Evolutionary conservation across 352 stramenopile species (phyloP).

Genomic region (Phytophthora sojae): DNA sequence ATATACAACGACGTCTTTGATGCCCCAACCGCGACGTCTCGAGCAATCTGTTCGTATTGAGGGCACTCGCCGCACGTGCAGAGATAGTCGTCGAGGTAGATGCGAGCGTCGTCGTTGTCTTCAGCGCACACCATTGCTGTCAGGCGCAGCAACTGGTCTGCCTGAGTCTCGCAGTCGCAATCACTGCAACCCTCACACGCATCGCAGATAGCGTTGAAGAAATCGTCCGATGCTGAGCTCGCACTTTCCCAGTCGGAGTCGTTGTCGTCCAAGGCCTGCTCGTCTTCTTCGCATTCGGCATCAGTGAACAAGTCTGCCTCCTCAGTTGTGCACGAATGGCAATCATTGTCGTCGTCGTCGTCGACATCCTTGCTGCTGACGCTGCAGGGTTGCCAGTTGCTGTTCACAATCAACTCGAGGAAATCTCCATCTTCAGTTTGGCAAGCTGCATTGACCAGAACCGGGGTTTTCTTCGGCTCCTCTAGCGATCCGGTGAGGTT

Average conservation of each 20-base stretch:
- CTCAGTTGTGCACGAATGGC: slow-evolving; percentile 56
- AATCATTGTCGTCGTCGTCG: slow-evolving; percentile 28
- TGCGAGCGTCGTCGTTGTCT: slow-evolving; percentile 8
- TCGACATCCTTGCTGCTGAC: slow-evolving; percentile 11
- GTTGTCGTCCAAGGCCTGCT: slow-evolving; percentile 31
- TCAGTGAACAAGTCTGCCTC: slow-evolving; percentile 58
- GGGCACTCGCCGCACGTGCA: slow-evolving; percentile 72
- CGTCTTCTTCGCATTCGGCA: slow-evolving; percentile 33
- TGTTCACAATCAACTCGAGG: slow-evolving; percentile 10
- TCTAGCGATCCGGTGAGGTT: slow-evolving; percentile 19
- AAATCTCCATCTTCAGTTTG: slow-evolving; percentile 27
- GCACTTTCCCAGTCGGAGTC: slow-evolving; percentile 33
- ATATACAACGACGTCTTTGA: slow-evolving; percentile 35
- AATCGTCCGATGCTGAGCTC: slow-evolving; percentile 19
- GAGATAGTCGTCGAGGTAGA: slow-evolving; percentile 71
- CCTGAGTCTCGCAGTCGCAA: slow-evolving; percentile 43
- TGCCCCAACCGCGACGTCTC: slow-evolving; percentile 42
- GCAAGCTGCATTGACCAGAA: slow-evolving; percentile 20
- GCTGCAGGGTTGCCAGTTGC: slow-evolving; percentile 12
- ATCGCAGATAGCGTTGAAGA: slow-evolving; percentile 16
- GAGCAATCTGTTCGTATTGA: slow-evolving; percentile 57
- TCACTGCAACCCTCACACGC: slow-evolving; percentile 30
- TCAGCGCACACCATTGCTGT: slow-evolving; percentile 19
- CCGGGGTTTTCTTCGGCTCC: slow-evolving; percentile 10
- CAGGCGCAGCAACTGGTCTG: slow-evolving; percentile 38